phyloP scores from a whole-genome alignment of 257 asterid species.

The Handroanthus guayacan region DNA sequence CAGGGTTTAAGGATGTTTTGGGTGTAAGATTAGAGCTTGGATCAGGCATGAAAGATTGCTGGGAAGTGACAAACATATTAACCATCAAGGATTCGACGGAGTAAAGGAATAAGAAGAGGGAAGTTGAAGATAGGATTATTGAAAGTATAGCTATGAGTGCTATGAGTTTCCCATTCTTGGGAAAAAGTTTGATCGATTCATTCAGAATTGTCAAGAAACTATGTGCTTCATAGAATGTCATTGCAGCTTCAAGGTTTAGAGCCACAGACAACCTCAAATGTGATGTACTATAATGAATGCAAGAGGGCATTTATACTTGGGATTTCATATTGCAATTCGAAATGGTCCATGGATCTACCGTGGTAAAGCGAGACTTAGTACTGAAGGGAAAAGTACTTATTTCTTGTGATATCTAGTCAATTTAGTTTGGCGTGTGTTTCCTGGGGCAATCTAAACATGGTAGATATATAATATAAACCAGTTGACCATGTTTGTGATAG shows the following conservation, averaged over 20 bases:
- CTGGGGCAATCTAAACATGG: no score
- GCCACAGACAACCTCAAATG: neutral
- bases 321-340: neutral
- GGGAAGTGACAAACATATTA: slow-evolving; percentile 12
- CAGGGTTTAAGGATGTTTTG: neutral
- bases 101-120: slow-evolving; percentile 27
- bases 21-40: slow-evolving; percentile 25
- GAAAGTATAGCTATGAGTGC: slow-evolving; percentile 31
- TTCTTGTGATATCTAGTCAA: neutral
- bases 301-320: slow-evolving; percentile 17
- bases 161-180: slow-evolving; percentile 53
- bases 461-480: neutral
- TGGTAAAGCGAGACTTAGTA: neutral
- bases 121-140: slow-evolving; percentile 23
- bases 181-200: slow-evolving; percentile 44
- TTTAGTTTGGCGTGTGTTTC: neutral
- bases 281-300: neutral
- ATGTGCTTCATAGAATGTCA: slow-evolving; percentile 31
- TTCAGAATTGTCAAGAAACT: slow-evolving; percentile 38
- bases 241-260: slow-evolving; percentile 7
- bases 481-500: neutral
- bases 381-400: slow-evolving; percentile 7
- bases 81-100: slow-evolving; percentile 26
- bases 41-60: slow-evolving; percentile 32
- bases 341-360: neutral